These are phyloP conservation scores for Neofusicoccum cordaticola DNA, from an alignment of 2,329 filamentous ascomycete genomes.

Conservation along the genomic window DNA sequence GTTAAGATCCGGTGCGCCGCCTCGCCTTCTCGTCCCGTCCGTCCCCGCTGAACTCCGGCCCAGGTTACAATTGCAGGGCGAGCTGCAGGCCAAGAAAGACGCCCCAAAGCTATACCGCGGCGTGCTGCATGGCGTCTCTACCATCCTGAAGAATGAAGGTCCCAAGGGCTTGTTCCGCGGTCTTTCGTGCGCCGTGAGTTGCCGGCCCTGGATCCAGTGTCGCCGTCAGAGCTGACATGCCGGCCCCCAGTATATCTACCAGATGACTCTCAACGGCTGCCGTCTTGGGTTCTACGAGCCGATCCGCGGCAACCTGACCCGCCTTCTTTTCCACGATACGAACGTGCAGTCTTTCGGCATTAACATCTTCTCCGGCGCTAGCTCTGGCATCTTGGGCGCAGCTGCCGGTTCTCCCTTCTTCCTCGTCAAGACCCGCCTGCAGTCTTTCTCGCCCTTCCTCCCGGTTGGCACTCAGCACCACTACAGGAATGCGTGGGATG, in stretches of 20 bases:
- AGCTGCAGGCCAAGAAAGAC: constrained; percentile 81
- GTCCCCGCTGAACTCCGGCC: constrained; percentile 22
- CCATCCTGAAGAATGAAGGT: constrained; percentile 90
- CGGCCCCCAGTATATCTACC: constrained; percentile 73
- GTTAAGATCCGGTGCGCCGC: constrained; percentile 85
- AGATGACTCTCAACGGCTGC: constrained; percentile 93
- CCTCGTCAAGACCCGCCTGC: constrained; percentile 92
- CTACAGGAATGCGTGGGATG: constrained; percentile 83
- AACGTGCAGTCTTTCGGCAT: constrained; percentile 79
- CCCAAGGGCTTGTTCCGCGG: constrained; percentile 81
- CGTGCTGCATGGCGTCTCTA: constrained; percentile 83
- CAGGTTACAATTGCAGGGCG: constrained; percentile 93
- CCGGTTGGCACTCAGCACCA: constrained; percentile 96
- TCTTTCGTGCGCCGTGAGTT: constrained; percentile 71
- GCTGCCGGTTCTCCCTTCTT: constrained; percentile 96
- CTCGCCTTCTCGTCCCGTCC: not conserved
- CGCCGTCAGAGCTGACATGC: constrained; percentile 19
- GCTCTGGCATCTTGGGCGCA: constrained; percentile 85
- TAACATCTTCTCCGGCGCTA: constrained; percentile 90
- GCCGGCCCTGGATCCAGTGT: not conserved
- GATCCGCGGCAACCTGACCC: constrained; percentile 70
- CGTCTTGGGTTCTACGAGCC: constrained; percentile 97
- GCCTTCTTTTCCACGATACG: constrained; percentile 67
- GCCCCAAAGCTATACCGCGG: constrained; percentile 87
- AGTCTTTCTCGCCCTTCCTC: constrained; percentile 88